Evolutionary conservation across 2,329 filamentous ascomycete genomes (phyloP).

Genomic region (Botryotinia convoluta): DNA sequence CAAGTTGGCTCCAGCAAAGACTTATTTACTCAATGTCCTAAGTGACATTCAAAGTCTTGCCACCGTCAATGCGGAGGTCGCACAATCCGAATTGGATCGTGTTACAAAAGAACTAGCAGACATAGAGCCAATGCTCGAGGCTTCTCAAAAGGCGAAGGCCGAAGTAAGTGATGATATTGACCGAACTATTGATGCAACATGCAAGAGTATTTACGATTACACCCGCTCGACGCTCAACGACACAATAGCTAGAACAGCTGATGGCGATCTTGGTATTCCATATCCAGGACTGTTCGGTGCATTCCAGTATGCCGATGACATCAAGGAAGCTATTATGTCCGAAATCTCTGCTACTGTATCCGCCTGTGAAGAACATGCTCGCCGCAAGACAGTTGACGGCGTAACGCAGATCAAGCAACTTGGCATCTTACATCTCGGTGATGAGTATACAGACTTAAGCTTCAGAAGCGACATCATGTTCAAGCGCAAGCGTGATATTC

Average conservation of each 20-base stretch:
- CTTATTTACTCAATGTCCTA: slow-evolving; percentile 90
- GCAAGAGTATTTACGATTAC: slow-evolving; percentile 79
- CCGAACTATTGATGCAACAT: slow-evolving; percentile 77
- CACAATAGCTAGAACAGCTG: slow-evolving; percentile 75
- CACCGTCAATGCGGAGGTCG: slow-evolving; percentile 82
- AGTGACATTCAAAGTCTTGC: slow-evolving; percentile 83
- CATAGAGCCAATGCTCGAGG: slow-evolving; percentile 81
- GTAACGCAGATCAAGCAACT: slow-evolving; percentile 87
- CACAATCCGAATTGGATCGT: slow-evolving; percentile 77
- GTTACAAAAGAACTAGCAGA: slow-evolving; percentile 77
- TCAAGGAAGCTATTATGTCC: slow-evolving; percentile 88
- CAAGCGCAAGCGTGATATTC: slow-evolving; percentile 72
- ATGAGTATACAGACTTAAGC: slow-evolving; percentile 79
- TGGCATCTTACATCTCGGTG: slow-evolving; percentile 82
- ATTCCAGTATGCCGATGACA: slow-evolving; percentile 89
- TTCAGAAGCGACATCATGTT: slow-evolving; percentile 93
- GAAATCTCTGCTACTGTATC: slow-evolving; percentile 78
- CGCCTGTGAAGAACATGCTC: slow-evolving; percentile 82
- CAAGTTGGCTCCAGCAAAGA: slow-evolving; percentile 92
- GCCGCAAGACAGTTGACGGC: slow-evolving; percentile 70
- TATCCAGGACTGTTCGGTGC: slow-evolving; percentile 84
- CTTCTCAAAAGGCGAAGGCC: slow-evolving; percentile 73
- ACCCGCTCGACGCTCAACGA: slow-evolving; percentile 71
- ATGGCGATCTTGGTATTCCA: slow-evolving; percentile 73
- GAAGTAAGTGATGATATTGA: slow-evolving; percentile 82